phyloP scores from a whole-genome alignment of 2,329 filamentous ascomycete species.

The Tympanopsis confertula region DNA sequence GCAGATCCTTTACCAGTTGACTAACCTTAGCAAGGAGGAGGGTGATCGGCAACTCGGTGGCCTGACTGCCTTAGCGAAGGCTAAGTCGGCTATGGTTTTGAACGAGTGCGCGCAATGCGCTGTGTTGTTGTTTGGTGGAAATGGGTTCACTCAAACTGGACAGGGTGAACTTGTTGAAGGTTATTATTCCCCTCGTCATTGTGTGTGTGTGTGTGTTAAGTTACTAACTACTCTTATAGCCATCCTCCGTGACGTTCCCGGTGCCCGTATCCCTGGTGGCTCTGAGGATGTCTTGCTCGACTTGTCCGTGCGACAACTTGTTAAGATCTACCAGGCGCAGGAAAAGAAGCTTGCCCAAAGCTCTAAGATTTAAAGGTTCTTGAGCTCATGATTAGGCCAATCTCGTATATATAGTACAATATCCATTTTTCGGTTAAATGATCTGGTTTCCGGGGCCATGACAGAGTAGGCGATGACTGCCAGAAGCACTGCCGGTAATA shows the following conservation, averaged over 20 bases:
- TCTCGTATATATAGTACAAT: too few relatives aligned
- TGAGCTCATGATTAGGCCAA: too few relatives aligned
- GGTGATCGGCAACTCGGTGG: constrained; percentile 58
- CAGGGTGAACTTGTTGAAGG: constrained; percentile 62
- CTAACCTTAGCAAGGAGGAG: constrained; percentile 36
- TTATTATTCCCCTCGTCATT: constrained; percentile 24
- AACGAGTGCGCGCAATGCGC: constrained; percentile 61
- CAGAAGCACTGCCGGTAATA: too few relatives aligned
- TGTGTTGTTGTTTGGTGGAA: constrained; percentile 62
- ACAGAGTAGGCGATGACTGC: too few relatives aligned
- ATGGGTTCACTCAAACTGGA: constrained; percentile 58
- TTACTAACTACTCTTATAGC: constrained; percentile 19
- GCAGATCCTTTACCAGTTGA: constrained; percentile 45
- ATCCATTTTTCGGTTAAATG: too few relatives aligned
- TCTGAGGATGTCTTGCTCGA: constrained; percentile 66
- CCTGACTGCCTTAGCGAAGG: constrained; percentile 61
- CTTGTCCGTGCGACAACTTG: constrained; percentile 55
- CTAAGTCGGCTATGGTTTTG: constrained; percentile 59
- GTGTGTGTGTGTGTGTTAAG: constrained; percentile 8
- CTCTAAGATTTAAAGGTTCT: neutral
- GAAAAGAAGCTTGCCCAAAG: constrained; percentile 44
- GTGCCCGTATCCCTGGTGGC: constrained; percentile 52
- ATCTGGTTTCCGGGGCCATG: too few relatives aligned
- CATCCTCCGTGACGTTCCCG: constrained; percentile 53
- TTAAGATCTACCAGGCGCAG: constrained; percentile 55